Conservation (phyloP, 306 rosid genomes). For the Malus domestica region DNA sequence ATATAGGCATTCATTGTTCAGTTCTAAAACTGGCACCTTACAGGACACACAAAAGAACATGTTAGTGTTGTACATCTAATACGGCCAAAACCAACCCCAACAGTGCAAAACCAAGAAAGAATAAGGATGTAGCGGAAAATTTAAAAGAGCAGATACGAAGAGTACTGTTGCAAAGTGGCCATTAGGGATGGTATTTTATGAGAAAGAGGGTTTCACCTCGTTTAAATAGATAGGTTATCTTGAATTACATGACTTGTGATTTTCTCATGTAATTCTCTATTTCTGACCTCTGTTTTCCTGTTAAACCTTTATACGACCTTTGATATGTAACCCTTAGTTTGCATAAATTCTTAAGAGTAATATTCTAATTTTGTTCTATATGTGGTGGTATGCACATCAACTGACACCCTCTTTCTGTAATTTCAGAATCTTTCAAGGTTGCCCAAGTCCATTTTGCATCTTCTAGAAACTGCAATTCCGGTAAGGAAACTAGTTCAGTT, state of each 20-base stretch:
- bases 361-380: not conserved
- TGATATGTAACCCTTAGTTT: not conserved
- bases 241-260: not conserved
- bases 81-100: not conserved
- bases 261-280: not conserved
- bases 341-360: not conserved
- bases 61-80: not conserved
- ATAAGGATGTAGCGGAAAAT: not conserved
- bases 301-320: not conserved
- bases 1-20: not conserved
- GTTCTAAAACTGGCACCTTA: not conserved
- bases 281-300: not conserved
- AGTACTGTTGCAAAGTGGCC: not conserved
- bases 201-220: not conserved
- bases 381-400: constrained; percentile 9
- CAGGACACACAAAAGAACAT: not conserved
- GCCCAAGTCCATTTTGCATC: constrained; percentile 79
- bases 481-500: constrained; percentile 32
- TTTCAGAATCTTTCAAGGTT: constrained; percentile 75
- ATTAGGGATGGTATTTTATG: not conserved
- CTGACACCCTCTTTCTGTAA: constrained; percentile 4
- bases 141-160: not conserved
- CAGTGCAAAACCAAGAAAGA: not conserved
- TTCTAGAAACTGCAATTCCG: constrained; percentile 76
- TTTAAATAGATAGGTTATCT: not conserved